These are phyloP conservation scores for Aspergillaceae sp. DNA, from an alignment of 2,329 filamentous ascomycete species.

Conservation along the genomic window DNA sequence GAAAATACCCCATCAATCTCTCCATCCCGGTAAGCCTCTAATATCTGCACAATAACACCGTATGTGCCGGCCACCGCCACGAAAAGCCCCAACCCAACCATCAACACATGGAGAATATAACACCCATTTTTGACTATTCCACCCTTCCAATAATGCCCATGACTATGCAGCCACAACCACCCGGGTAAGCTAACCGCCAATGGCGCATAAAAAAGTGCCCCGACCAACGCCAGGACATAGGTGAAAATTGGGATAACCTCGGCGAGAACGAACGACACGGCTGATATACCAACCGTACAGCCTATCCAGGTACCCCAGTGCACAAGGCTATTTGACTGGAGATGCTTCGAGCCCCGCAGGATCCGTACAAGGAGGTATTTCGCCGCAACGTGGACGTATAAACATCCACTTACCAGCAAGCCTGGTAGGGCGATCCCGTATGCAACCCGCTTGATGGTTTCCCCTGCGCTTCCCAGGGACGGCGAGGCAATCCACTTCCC, in stretches of 20 bases:
- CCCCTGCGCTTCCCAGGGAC: slow-evolving; percentile 37
- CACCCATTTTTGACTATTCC: slow-evolving; percentile 24
- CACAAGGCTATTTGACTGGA: slow-evolving; percentile 41
- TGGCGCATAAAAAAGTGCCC: slow-evolving; percentile 43
- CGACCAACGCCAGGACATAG: slow-evolving; percentile 42
- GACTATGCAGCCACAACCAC: slow-evolving; percentile 44
- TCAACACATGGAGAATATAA: slow-evolving; percentile 34
- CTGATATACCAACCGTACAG: slow-evolving; percentile 34
- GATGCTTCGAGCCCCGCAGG: slow-evolving; percentile 41
- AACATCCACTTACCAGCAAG: slow-evolving; percentile 15
- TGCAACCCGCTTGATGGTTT: slow-evolving; percentile 32
- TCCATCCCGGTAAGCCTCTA: slow-evolving; percentile 13
- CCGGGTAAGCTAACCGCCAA: slow-evolving; percentile 42
- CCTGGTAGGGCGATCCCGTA: slow-evolving; percentile 30
- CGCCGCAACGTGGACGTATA: slow-evolving; percentile 21
- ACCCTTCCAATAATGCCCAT: slow-evolving; percentile 34
- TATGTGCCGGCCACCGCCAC: slow-evolving; percentile 40
- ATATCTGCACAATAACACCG: slow-evolving; percentile 13
- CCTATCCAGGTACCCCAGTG: slow-evolving; percentile 46
- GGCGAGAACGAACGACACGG: slow-evolving; percentile 42
- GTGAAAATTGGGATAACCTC: slow-evolving; percentile 47
- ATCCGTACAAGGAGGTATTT: slow-evolving; percentile 50
- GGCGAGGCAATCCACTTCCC: slow-evolving; percentile 38
- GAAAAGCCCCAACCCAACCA: slow-evolving; percentile 41
- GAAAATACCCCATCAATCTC: slow-evolving; percentile 14